phyloP scores from a whole-genome alignment of 768 basidiomycete species.

The Harrya chromipes region DNA sequence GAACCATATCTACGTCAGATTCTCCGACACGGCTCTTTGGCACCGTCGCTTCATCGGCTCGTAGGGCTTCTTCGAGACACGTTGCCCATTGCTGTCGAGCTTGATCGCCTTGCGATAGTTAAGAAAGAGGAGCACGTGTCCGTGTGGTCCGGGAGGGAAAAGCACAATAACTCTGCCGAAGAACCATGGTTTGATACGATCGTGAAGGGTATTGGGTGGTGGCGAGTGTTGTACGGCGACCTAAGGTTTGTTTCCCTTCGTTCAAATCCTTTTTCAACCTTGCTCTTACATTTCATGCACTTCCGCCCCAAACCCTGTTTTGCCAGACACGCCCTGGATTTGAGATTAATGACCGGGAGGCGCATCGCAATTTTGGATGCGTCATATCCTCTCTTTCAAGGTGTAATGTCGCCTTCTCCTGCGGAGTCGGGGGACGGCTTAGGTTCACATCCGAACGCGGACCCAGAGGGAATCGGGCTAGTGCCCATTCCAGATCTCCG shows the following conservation, averaged over 20 bases:
- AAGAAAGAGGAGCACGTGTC: constrained; percentile 23
- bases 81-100: constrained; percentile 69
- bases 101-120: constrained; percentile 51
- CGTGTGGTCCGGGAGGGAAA: constrained; percentile 12
- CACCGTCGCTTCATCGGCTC: constrained; percentile 61
- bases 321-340: constrained; percentile 71
- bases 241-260: constrained; percentile 42
- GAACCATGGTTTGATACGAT: constrained; percentile 54
- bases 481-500: constrained; percentile 61
- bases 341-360: constrained; percentile 66
- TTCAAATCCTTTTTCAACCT: constrained; percentile 6
- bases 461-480: constrained; percentile 35
- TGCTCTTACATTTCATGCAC: background rate
- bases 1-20: constrained; percentile 73
- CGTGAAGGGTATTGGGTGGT: constrained; percentile 82
- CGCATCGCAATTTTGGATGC: constrained; percentile 74
- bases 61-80: constrained; percentile 72
- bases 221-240: constrained; percentile 68
- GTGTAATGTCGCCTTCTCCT: background rate
- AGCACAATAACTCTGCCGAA: constrained; percentile 15
- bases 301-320: background rate
- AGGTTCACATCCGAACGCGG: background rate
- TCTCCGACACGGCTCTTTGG: constrained; percentile 64
- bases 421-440: background rate
- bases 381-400: constrained; percentile 54